phyloP scores from a whole-genome alignment of 2,329 filamentous ascomycete genomes.

The Scytalidium lignicola region DNA sequence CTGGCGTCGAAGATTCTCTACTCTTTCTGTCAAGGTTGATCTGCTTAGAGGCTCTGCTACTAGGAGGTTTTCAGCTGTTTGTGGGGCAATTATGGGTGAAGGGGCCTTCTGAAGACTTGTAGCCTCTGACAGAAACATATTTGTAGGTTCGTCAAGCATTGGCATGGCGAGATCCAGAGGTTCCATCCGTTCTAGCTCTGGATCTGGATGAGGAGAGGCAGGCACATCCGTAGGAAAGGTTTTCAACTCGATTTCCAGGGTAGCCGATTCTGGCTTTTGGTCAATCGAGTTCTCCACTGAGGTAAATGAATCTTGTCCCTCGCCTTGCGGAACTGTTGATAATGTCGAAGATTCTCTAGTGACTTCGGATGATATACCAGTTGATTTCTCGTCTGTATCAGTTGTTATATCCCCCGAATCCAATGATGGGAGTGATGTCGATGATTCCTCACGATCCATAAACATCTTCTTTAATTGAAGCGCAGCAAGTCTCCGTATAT shows the following conservation, averaged over 20 bases:
- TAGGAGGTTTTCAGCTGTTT: background rate
- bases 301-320: slow-evolving; percentile 57
- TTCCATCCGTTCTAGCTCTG: slow-evolving; percentile 43
- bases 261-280: slow-evolving; percentile 32
- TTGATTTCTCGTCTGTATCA: slow-evolving; percentile 40
- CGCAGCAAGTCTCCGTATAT: slow-evolving; percentile 86
- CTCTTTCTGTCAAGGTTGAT: slow-evolving; percentile 21
- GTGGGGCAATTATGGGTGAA: background rate
- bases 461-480: slow-evolving; percentile 94
- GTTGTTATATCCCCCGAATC: slow-evolving; percentile 56
- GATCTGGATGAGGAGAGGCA: slow-evolving; percentile 11
- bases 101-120: background rate
- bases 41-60: slow-evolving; percentile 6
- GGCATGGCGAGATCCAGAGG: slow-evolving; percentile 55
- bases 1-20: slow-evolving; percentile 21
- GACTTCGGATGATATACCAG: slow-evolving; percentile 25
- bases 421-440: slow-evolving; percentile 64
- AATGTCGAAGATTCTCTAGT: slow-evolving; percentile 29
- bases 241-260: background rate
- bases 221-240: background rate
- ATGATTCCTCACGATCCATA: slow-evolving; percentile 73
- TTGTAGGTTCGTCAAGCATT: slow-evolving; percentile 6
- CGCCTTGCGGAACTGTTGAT: slow-evolving; percentile 46
- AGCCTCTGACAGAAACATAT: background rate
- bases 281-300: slow-evolving; percentile 50